Percentiles rank a stretch among this genome's conserved stretches.
phyloP scores from a whole-genome alignment of 2,329 filamentous ascomycete genomes.

The Claviceps paspali region DNA sequence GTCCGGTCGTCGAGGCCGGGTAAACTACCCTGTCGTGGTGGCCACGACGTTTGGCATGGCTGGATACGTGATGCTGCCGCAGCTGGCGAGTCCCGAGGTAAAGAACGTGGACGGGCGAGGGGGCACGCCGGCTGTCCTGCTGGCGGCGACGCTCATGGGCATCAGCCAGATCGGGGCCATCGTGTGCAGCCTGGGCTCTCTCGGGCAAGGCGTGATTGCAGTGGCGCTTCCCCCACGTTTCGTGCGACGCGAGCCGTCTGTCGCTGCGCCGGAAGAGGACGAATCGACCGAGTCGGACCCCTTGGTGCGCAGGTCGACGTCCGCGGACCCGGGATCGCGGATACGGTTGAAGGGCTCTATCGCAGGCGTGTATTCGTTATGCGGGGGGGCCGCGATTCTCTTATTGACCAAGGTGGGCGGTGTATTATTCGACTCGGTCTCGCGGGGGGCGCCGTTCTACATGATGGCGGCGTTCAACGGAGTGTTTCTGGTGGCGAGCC shows the following conservation, averaged over 20 bases:
- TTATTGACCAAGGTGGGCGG: conserved; percentile 86
- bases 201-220: conserved; percentile 64
- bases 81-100: conserved; percentile 63
- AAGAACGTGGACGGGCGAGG: conserved; percentile 47
- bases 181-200: conserved; percentile 80
- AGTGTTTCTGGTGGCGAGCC: conserved; percentile 43
- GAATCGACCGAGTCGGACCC: conserved; percentile 25
- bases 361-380: conserved; percentile 84
- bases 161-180: conserved; percentile 93
- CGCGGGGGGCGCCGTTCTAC: conserved; percentile 72
- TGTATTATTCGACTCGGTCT: conserved; percentile 62
- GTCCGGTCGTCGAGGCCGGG: conserved; percentile 48
- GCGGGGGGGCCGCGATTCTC: conserved; percentile 78
- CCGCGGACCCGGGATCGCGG: too few species aligned
- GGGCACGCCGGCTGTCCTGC: conserved; percentile 53
- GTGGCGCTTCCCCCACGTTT: conserved; percentile 24
- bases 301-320: conserved; percentile 19
- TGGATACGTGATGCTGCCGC: conserved; percentile 64
- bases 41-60: conserved; percentile 59
- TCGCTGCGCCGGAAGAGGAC: conserved; percentile 19
- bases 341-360: conserved; percentile 76
- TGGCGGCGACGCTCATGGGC: conserved; percentile 67
- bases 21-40: conserved; percentile 60
- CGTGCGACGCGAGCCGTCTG: conserved; percentile 11
- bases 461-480: conserved; percentile 87